Evolutionary conservation across 2,329 filamentous ascomycete genomes (phyloP), one percentile per base, ranked within the genome.

Genomic region (Leptosphaerulina australis): DNA sequence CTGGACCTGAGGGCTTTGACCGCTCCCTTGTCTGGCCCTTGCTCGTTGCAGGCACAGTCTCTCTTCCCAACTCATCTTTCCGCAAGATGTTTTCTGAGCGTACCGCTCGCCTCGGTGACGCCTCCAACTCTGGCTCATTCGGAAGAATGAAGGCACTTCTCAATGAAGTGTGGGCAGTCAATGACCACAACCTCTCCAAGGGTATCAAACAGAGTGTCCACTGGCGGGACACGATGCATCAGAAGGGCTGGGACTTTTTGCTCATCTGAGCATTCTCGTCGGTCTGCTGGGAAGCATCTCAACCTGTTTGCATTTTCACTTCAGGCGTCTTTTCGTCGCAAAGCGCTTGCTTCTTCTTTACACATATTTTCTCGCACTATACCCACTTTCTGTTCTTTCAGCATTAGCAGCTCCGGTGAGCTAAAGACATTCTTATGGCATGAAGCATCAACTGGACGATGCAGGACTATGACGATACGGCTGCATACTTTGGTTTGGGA

Each of bases 211-310:
- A 84, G 69, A 87, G 88, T 77, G 84, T 96, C 75, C 91, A 92
- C 85, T 97, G 93, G 93, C 83, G 93, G 77, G 90, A 96, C 76
- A 84, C 93, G 70, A 96, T 97, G 91, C 85, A 84, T 76, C 84
- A 87, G 77, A 94, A 93, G 78, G 85, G 85, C 63, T 96, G 91
- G 92, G 90, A 96, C 72, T 94, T 91, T 77, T 81, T 97, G 74
- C 83, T 97, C 74, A 92, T 97, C 76, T 96, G 72, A 68, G 61
- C 58, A 55, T 40, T 31, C 43, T 33, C 28, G 49, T 46, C 54
- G 54, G 54, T 66, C 64, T 70, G 66, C 68, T 70, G 67, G 66
- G 60, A 56, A 52, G 64, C 70, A 72, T 73, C 70, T 62, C 64
- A 63, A 64, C 70, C 68, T 70, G 63, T 63, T 58, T 62, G 54